A percentile compares a stretch with the other conserved stretches of the same genome.
Evolutionary conservation across 176 grass and related monocot genomes (phyloP).

Genomic region (Musa itinerans): DNA sequence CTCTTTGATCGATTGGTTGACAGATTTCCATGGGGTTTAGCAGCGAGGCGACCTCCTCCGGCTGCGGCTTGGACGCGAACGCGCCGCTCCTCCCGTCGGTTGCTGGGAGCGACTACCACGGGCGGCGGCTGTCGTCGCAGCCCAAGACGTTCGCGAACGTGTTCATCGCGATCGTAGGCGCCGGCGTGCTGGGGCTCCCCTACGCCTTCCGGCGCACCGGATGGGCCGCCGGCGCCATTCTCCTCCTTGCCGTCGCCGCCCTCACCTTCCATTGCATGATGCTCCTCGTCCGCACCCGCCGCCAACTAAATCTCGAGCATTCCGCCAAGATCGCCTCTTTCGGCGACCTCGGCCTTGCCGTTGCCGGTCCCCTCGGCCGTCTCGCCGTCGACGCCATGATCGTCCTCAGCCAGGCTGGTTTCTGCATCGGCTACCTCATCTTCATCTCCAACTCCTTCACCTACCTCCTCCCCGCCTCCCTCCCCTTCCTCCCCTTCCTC

Average conservation of each 20-base stretch:
- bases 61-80: constrained; percentile 24
- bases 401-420: constrained; percentile 84
- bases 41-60: constrained; percentile 52
- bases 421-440: constrained; percentile 81
- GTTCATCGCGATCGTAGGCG: constrained; percentile 76
- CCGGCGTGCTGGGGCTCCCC: constrained; percentile 81
- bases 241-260: constrained; percentile 51
- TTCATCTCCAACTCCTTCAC: constrained; percentile 81
- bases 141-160: constrained; percentile 89
- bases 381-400: constrained; percentile 71
- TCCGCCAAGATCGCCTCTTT: constrained; percentile 54
- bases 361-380: constrained; percentile 41
- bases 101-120: background rate
- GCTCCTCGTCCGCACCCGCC: constrained; percentile 60
- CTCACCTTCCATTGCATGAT: constrained; percentile 92
- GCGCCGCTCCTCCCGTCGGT: constrained; percentile 40
- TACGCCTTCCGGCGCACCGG: constrained; percentile 93
- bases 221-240: constrained; percentile 51
- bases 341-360: constrained; percentile 60
- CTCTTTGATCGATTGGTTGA: too few species aligned
- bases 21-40: constrained; percentile 35
- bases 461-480: constrained; percentile 41
- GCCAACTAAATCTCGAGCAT: constrained; percentile 32
- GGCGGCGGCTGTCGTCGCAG: constrained; percentile 52
- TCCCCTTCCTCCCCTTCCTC: constrained; percentile 27